Percentiles rank a stretch among this genome's conserved stretches.
Conservation (phyloP, 129 eudicot genomes). For the Flaveria brownii region DNA sequence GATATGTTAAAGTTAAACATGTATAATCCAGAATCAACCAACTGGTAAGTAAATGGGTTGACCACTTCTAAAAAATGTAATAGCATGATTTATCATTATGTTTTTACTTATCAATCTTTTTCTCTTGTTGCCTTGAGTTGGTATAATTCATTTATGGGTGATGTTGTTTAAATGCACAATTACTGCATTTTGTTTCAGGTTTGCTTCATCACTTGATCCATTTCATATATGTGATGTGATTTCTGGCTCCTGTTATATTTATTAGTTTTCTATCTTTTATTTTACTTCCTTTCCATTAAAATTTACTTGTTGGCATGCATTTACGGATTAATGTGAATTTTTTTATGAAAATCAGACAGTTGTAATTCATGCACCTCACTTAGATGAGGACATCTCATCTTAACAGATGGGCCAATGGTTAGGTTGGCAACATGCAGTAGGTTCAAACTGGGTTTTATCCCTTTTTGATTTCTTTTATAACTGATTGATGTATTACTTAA, state of each 20-base stretch:
- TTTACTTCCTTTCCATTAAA: not conserved
- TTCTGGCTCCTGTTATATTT: not conserved
- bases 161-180: not conserved
- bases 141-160: not conserved
- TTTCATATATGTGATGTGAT: not conserved
- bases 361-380: constrained; percentile 1
- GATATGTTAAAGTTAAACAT: not conserved
- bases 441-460: not conserved
- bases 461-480: not conserved
- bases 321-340: not conserved
- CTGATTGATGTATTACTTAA: not conserved
- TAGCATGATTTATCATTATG: constrained; percentile 7
- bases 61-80: not conserved
- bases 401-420: not conserved
- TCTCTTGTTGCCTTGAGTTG: not conserved
- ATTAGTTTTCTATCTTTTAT: not conserved
- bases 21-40: not conserved
- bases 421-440: not conserved
- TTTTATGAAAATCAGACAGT: not conserved
- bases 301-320: not conserved
- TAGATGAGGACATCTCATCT: constrained; percentile 5
- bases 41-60: not conserved
- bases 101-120: not conserved
- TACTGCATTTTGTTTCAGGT: not conserved
- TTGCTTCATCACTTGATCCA: not conserved